Evolutionary conservation across 1,139 yeast genomes (phyloP), one percentile per base, ranked within the genome.

Genomic region (Diutina pseudorugosa): DNA sequence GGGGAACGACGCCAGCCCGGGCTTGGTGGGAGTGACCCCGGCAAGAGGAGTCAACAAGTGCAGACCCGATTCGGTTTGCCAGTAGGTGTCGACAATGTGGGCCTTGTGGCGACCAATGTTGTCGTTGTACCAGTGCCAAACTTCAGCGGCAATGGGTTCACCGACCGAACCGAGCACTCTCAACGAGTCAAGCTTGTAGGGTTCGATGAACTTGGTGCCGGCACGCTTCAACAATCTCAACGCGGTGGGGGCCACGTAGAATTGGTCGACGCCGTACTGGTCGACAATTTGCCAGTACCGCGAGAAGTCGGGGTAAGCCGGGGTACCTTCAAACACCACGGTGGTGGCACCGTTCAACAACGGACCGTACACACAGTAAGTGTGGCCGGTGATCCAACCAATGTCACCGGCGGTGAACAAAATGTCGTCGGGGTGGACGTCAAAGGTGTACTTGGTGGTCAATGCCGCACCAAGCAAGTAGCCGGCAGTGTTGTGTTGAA

Each of bases 201-300:
- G 76, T 60, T 81, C 83, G 60, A 85, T 79, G 62, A 69, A 80
- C 54, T 80, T 73, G 59, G 82, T 79, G 54, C 96, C 95, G 36
- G 94, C 94, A 63, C 94, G 76, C 51, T 50, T 50, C 8, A 87
- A 76, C 62, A 87, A 73, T 66, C 96, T 79, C 60, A 87, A 73
- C 16, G 95, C 95, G 27, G 96, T 87, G 58, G 96, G 96, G 1
- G 96, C 95, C 57, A 87, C 93, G 64, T 87, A 87, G 65, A 87
- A 87, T 63, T 86, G 95, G 52, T 85, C 85, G 44, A 84, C 90
- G 66, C 81, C 80, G 71, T 86, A 79, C 62, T 78, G 69, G 64
- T 87, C 91, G 56, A 86, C 85, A 62, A 87, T 85, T 58, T 86
- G 86, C 93, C 93, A 86, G 64, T 83, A 84, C 67, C 95, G 79